Evolutionary conservation across 2,329 filamentous ascomycete genomes (phyloP), one percentile per base, ranked within the genome.

Genomic region (Lecanicillium sp.): DNA sequence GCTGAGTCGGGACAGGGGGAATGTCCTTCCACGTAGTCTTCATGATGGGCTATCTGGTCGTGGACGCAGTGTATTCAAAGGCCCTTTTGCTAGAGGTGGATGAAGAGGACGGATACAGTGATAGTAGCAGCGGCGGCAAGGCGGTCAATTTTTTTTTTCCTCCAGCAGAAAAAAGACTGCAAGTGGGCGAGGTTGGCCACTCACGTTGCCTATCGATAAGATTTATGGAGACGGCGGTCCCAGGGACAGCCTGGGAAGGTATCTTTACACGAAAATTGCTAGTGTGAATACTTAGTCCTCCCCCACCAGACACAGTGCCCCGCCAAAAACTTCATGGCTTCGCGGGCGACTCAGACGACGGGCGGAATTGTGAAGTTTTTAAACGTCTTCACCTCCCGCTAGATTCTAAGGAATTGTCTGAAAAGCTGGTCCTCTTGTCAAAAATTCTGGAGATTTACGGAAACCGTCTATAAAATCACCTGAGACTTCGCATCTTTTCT

Each of bases 1-100:
- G 83, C 62, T 83, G 83, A 55, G 85, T 94, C 42, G 90, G 90
- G 49, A 94, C 86, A 49, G 87, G 86, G 46, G 84, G 81, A 53
- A 94, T 94, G 58, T 85, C 80, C 60, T 81, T 82, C 77, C 77
- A 81, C 40, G 73, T 77, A 46, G 70, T 75, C 68, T 75, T 75
- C 71, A 75, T 75, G 40, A 47, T 65, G 67, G 61, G 54, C 55
- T 50, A 55, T 46, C 50, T 49, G 22, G 37, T 37, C 33, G 27
- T 38, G 35, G 32, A 38, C 32, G 40, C 37, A 37, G 22, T 33
- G 36, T 37, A 29, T 38, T 33, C 14, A 25, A 34, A 33, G 32
- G 37, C 29, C 37, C 35, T 35, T 28, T 31, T 30, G 33, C 22
- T 35, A 38, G 29, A 28, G 33, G 42, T 33, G 37, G 40, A 41